Conservation (phyloP, 495 filamentous ascomycete species). For the Pyrenula aspistea region DNA sequence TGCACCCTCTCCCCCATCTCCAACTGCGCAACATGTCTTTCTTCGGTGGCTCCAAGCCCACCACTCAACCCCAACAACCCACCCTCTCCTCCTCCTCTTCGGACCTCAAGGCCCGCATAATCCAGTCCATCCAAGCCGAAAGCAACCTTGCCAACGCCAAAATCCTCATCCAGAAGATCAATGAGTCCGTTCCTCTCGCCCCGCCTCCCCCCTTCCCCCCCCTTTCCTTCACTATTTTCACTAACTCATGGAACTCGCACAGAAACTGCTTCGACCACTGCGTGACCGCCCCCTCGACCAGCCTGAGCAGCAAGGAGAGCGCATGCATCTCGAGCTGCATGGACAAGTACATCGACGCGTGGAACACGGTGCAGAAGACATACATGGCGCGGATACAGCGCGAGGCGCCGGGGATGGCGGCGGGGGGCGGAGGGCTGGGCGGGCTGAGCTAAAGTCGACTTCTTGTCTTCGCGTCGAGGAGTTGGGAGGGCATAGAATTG, state of each 20-base stretch:
- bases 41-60: conserved; percentile 20
- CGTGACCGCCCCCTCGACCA: conserved; percentile 70
- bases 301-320: conserved; percentile 59
- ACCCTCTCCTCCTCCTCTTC: conserved; percentile 21
- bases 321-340: conserved; percentile 79
- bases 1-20: no score
- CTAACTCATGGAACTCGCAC: background rate
- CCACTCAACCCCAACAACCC: conserved; percentile 15
- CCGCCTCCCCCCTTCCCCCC: background rate
- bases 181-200: conserved; percentile 38
- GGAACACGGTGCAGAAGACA: conserved; percentile 71
- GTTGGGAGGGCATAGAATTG: background rate
- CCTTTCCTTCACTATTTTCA: no score
- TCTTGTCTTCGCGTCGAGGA: background rate
- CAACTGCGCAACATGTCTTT: conserved; percentile 12
- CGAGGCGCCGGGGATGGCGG: conserved; percentile 20
- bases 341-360: conserved; percentile 93
- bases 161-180: conserved; percentile 38
- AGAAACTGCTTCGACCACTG: conserved; percentile 98
- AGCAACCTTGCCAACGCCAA: conserved; percentile 63
- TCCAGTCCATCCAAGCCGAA: conserved; percentile 65
- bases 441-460: background rate
- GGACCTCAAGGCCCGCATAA: conserved; percentile 56
- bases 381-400: conserved; percentile 65
- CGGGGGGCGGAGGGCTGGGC: background rate